Base-by-base conservation (phyloP, 352 stramenopile species). In the Pythium phragmitis region DNA sequence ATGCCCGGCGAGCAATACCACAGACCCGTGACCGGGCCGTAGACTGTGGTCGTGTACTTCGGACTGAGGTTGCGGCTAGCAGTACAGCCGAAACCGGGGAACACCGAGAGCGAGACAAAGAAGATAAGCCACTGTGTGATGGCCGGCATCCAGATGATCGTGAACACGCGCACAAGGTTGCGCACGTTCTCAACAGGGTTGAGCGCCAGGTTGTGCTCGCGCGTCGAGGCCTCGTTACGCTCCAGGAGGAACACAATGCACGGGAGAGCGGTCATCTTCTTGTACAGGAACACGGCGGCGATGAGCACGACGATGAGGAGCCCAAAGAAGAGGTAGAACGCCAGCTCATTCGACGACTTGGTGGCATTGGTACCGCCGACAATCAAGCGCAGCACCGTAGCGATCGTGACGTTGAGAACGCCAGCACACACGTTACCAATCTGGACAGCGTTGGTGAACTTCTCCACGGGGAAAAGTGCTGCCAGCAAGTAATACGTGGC, bases 361-460 rank as follows among this genome's bases (percentile, higher is more conserved):
- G 69, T 82, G 53, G 81, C 57, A 19, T 80, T 62, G 8, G 72
- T 52, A 19, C 80, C 77, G 17, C 76, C 78, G 4, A 88, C 75
- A 1, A 74, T 60, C 11, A 87, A 60, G 48, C 76, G 74, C n/a
- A 91, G 60, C 7, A 91, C 16, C 26, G 80, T 89, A 1, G 67
- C 61, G 37, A 85, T 53, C n/a, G 75, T 77, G 55, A 87, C 78
- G 71, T 88, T 88, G 48, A 87, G 34, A 26, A 84, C 70, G 21
- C 75, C 80, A 0, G 76, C 76, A 7, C 47, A 66, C n/a, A 72
- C 72, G 55, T 88, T 86, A 30, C 77, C 81, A 39, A 90, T 81
- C 63, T 90, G 81, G 26, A 91, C 74, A 6, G 76, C 77, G 55
- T 90, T 85, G 7, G 76, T 86, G 63, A 84, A 88, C 59, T 86